These are phyloP conservation scores for Kappamyces sp. DNA, from an alignment of 192 early-diverging fungal species.

Conservation along the genomic window DNA sequence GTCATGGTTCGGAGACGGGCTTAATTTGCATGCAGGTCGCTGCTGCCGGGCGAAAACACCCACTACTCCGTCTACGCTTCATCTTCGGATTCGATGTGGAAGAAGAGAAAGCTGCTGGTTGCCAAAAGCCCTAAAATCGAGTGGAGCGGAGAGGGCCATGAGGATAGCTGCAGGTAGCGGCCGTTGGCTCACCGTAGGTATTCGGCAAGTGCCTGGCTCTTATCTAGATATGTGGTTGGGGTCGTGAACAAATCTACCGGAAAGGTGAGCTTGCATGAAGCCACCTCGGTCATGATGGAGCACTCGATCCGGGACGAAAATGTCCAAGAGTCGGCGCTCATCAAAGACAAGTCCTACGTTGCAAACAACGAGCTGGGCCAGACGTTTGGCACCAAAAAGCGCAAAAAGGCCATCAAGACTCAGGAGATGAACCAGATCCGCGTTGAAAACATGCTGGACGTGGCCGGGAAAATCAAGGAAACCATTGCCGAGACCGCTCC, in stretches of 20 bases:
- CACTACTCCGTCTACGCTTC: too few species aligned
- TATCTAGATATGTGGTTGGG: conserved; percentile 69
- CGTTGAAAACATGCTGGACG: conserved; percentile 56
- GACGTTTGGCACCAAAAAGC: conserved; percentile 90
- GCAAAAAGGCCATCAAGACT: conserved; percentile 70
- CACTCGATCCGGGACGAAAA: conserved; percentile 68
- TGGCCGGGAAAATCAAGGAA: conserved; percentile 58
- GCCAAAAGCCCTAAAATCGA: too few species aligned
- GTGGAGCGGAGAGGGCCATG: too few species aligned
- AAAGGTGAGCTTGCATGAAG: conserved; percentile 62
- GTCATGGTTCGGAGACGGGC: too few species aligned
- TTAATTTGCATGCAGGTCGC: too few species aligned
- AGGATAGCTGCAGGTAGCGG: too few species aligned
- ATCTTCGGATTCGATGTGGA: too few species aligned
- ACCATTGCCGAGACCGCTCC: conserved; percentile 63
- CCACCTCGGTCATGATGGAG: conserved; percentile 59
- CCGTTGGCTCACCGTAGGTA: background rate
- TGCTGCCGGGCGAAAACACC: too few species aligned
- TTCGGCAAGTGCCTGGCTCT: background rate
- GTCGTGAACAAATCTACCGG: conserved; percentile 65
- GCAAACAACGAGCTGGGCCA: conserved; percentile 79
- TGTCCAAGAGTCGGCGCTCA: conserved; percentile 27
- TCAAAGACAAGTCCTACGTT: conserved; percentile 38
- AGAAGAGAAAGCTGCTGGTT: too few species aligned
- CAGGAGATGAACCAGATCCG: conserved; percentile 83